phyloP scores from a whole-genome alignment of 2,329 filamentous ascomycete genomes.

The Microdochium bolleyi region DNA sequence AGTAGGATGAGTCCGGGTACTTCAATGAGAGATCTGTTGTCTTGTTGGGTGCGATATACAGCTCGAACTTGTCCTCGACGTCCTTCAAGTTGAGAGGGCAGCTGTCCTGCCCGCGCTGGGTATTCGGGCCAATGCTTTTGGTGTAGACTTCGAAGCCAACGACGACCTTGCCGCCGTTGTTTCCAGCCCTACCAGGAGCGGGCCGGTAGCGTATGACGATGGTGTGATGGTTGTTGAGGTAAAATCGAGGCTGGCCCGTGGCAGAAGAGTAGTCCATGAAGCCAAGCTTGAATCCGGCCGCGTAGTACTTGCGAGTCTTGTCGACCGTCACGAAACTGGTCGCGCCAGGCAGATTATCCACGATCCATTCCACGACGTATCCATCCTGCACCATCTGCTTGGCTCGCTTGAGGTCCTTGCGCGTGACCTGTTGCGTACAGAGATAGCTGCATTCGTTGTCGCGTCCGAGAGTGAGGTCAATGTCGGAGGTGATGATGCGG shows the following conservation, averaged over 20 bases:
- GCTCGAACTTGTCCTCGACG: slow-evolving; percentile 57
- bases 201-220: slow-evolving; percentile 72
- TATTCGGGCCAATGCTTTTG: slow-evolving; percentile 63
- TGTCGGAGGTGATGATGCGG: slow-evolving; percentile 76
- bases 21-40: slow-evolving; percentile 37
- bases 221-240: slow-evolving; percentile 82
- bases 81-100: slow-evolving; percentile 62
- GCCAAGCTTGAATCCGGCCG: slow-evolving; percentile 82
- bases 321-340: slow-evolving; percentile 85
- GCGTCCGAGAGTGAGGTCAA: slow-evolving; percentile 69
- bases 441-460: slow-evolving; percentile 67
- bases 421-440: slow-evolving; percentile 60
- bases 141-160: slow-evolving; percentile 88
- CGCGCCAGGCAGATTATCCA: slow-evolving; percentile 83
- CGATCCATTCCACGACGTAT: slow-evolving; percentile 89
- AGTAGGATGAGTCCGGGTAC: slow-evolving; percentile 52
- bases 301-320: slow-evolving; percentile 80
- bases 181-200: slow-evolving; percentile 60
- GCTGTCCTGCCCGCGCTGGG: slow-evolving; percentile 52
- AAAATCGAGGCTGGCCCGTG: slow-evolving; percentile 57
- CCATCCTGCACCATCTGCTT: slow-evolving; percentile 67
- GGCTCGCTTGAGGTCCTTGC: slow-evolving; percentile 57
- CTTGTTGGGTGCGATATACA: slow-evolving; percentile 57
- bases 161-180: slow-evolving; percentile 67
- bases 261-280: slow-evolving; percentile 58